Base-by-base conservation (phyloP, 805 yeast genomes). In the Lachancea nothofagi region DNA sequence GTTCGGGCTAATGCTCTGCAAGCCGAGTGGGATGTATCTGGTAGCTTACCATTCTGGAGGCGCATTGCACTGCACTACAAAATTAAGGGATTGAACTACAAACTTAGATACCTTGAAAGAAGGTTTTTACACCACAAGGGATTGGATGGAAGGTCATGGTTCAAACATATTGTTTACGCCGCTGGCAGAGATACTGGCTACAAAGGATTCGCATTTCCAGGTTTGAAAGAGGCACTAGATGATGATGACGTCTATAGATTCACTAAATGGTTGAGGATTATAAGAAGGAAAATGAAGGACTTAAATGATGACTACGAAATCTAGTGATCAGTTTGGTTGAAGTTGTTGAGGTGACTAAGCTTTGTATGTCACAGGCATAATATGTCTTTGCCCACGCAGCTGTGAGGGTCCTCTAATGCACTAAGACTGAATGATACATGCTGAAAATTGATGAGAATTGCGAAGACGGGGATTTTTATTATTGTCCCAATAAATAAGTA, bases 101-200 rank as follows among this genome's bases (percentile, higher is more conserved):
- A 63, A 39, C 51, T 72, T 30, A 62, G 61, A 39, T 61, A 58
- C 46, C 60, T 67, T 45, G 80, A 75, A 47, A 63, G 75, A 50
- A 45, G 48, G 8, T 73, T 75, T 47, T 44, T 75, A 23, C 59
- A 65, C 40, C 61, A 66, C 24, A 59, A 65, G 5, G 80, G 80
- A 1, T 55, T 75, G 33, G 64, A 62, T 5, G 65, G 61, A 20
- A 64, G 80, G 55, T 56, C 66, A 7, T 75, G 79, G 79, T 75
- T 72, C 57, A 72, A 69, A 46, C 79, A 75, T 57, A 58, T 69
- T 34, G 67, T 74, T 17, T 75, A 61, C 50, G 75, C 78, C 1
- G 62, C 74, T 44, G 79, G 80, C 2, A 64, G 79, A 49, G 70
- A 71, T 49, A 74, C 78, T 1, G 80, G 80, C 7, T 75, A 75